Base-by-base conservation (phyloP, 169 alveolate species). In the Plasmodium berghei region DNA sequence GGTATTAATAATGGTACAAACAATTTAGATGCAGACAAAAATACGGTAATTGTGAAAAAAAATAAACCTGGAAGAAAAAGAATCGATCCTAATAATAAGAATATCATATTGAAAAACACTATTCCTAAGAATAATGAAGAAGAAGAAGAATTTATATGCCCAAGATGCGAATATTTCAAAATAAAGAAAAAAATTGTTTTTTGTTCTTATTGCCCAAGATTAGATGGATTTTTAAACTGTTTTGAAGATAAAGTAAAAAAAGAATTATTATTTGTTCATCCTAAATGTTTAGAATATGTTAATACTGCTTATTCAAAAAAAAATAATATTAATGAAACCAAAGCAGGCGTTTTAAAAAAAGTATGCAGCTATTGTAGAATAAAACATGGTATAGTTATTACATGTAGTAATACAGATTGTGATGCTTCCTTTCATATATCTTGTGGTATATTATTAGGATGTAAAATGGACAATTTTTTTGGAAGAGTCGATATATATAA, bases 401-500 rank as follows among this genome's bases (percentile, higher is more conserved):
- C 90, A 9, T 83, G 90, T 49, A 83, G 90, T 55, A 83, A 67
- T 26, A 83, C 90, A 8, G 90, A 83, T 48, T 83, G 90, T 16
- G 90, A 83, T 66, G 26, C 42, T 40, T 83, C 90, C 9, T 83
- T 83, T 49, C 90, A 83, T 40, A 83, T 83, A 14, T 83, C 90
- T 0, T 83, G 90, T 83, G 90, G 90, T 16, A 83, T 83, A 54
- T 56, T 67, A 2, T 55, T 83, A 54, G 90, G 90, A 20, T 83
- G 90, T 46, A 83, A 83, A 24, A 83, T 83, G 90, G 90, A 83
- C 62, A 83, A 83, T 24, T 83, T 83, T 56, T 83, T 83, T 66
- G 90, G 90, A 34, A 58, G 90, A 14, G 90, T 83, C 12, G 90
- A 83, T 83, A 83, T 83, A 54, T 83, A 83, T 71, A 83, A 83